Conservation (phyloP, 495 filamentous ascomycete genomes). For the Aspergillus diversus region DNA sequence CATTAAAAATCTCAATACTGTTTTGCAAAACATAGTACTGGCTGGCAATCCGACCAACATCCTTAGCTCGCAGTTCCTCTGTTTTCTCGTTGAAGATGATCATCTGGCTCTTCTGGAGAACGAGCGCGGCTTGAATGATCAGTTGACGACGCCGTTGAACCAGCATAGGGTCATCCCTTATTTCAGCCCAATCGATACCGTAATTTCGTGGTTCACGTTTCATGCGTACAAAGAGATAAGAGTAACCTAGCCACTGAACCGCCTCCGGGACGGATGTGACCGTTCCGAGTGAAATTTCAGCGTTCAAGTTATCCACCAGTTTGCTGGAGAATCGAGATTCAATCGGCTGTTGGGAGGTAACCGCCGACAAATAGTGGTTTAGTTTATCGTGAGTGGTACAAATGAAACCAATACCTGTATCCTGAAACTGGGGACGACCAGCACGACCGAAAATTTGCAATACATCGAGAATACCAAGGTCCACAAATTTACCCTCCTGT, state of each 20-base stretch:
- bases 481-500: conserved; percentile 93
- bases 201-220: conserved; percentile 87
- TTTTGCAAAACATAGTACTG: conserved; percentile 94
- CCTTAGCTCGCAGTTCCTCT: conserved; percentile 87
- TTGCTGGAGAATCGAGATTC: conserved; percentile 90
- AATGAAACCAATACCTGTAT: conserved; percentile 95
- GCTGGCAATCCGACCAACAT: conserved; percentile 94
- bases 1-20: conserved; percentile 94
- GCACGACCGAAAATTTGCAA: conserved; percentile 98
- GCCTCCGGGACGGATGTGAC: conserved; percentile 94
- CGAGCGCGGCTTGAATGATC: conserved; percentile 82
- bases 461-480: conserved; percentile 95
- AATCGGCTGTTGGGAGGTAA: conserved; percentile 95
- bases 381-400: conserved; percentile 92
- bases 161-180: conserved; percentile 80
- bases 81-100: conserved; percentile 96
- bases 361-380: conserved; percentile 87
- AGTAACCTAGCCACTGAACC: conserved; percentile 96
- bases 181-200: conserved; percentile 95
- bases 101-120: conserved; percentile 92
- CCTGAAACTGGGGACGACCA: conserved; percentile 95
- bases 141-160: conserved; percentile 80
- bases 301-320: conserved; percentile 95
- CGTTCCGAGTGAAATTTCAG: conserved; percentile 90
- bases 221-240: conserved; percentile 97